Evolutionary conservation across 108 stramenopile genomes (phyloP), one percentile per base, ranked within the genome.

Genomic region (Nitzschia sp.): DNA sequence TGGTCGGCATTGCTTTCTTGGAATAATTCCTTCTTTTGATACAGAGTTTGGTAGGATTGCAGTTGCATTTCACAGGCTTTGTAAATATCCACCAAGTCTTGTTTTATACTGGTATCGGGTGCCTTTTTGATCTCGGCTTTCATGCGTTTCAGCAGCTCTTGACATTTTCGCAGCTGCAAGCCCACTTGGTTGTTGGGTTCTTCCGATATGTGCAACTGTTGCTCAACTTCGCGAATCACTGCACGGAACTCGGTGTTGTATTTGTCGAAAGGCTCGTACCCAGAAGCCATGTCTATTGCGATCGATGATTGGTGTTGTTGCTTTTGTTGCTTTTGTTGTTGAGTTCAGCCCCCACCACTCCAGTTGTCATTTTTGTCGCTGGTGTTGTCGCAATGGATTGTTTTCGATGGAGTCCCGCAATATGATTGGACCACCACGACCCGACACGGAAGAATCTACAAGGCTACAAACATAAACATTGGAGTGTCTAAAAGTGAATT

Each of bases 61-160:
- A 72, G 17, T 57, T 72, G 71, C 63, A 64, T 63, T 57, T 72
- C 48, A 44, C 55, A 72, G 7, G 71, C 71, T 48, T 72, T 37
- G 53, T 72, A 72, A 43, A 72, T 63, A 57, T 72, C 71, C 15
- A 64, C 43, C 8, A 72, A 62, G 39, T 72, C 71, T 39, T 54
- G 71, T 72, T 57, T 63, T 21, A 72, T 44, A 29, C 41, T 26
- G 17, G 71, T 43, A 44, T 42, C 61, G 3, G 43, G 61, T 10
- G 61, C 61, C 8, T 42, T 42, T 22, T 42, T 41, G 15, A 42
- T 15, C 43, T 62, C 61, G 19, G 43, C 43, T 22, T 62, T 62
- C 61, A 62, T 62, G 42, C 40, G 61, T 20, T 43, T 14, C 21
- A 62, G 43, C 40, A 62, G 21, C 12, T 62, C 61, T 62, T 62